Base-by-base conservation (phyloP, 768 basidiomycete genomes). In the Suillus cothurnatus region DNA sequence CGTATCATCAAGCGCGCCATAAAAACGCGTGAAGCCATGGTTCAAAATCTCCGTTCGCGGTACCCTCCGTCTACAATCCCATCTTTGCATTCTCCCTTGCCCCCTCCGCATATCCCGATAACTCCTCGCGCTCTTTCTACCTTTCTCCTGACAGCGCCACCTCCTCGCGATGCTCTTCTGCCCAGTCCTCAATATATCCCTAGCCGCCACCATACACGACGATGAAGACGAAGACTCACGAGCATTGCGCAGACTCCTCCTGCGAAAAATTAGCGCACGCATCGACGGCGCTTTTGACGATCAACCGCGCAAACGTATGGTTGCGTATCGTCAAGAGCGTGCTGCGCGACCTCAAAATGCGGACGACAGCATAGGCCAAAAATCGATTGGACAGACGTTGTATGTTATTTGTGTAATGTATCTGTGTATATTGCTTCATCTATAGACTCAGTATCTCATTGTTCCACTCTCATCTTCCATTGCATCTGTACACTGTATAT, bases 221-320 rank as follows among this genome's bases (percentile, higher is more conserved):
- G 78, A 82, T 43, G 87, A 87, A 67, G 89, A 89, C 63, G 86
- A 91, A 57, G 91, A 92, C 66, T 83, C 81, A 14, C 83, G 84
- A 41, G 80, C 82, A 32, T 78, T 91, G 41, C 88, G 89, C 17
- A 81, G 88, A 21, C 73, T 93, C n/a, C 70, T 92, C 26, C 74
- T 86, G 47, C 84, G 88, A 55, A 91, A 91, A 76, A 84, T 92
- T 62, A 85, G 88, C 45, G 82, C 85, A 64, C 77, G 84, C 55
- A 68, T 85, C 61, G 79, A 79, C 19, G 85, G 85, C 7, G 86
- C 87, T 2, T 83, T 84, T 69, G 87, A 88, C 50, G 88, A 79
- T 91, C 50, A 88, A 91, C 65, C 84, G 82, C 67, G 81, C 82
- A 39, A 79, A 78, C 26, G 77, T 75, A 1, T 91, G 90, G 89